These are phyloP conservation scores for Calonectria hawksworthii DNA, from an alignment of 2,329 filamentous ascomycete genomes.

Conservation along the genomic window DNA sequence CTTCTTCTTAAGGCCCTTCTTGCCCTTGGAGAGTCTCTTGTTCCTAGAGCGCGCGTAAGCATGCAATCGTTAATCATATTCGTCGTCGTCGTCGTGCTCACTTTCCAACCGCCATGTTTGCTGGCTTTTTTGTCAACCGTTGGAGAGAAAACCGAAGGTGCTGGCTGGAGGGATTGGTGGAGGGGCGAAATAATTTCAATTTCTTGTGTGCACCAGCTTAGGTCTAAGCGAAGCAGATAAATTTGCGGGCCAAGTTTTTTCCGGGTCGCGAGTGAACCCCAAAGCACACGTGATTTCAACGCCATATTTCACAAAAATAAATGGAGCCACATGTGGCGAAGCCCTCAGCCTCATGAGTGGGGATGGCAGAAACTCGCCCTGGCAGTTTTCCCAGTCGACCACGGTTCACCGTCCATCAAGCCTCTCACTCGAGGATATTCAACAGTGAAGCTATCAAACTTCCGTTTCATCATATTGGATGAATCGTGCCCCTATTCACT, in stretches of 20 bases:
- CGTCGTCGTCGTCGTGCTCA: conserved; percentile 52
- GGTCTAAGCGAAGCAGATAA: conserved; percentile 54
- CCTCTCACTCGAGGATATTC: background rate
- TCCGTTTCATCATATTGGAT: background rate
- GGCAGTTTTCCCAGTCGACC: background rate
- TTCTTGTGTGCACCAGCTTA: conserved; percentile 56
- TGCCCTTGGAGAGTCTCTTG: conserved; percentile 99
- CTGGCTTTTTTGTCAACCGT: conserved; percentile 61
- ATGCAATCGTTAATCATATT: conserved; percentile 16
- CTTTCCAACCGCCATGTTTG: conserved; percentile 75
- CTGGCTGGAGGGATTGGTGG: conserved; percentile 58
- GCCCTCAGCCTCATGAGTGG: background rate
- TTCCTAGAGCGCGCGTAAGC: conserved; percentile 73
- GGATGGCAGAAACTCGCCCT: background rate
- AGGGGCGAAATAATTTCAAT: conserved; percentile 58
- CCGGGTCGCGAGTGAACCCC: conserved; percentile 39
- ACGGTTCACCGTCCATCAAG: background rate
- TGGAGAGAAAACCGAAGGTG: conserved; percentile 60
- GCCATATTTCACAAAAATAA: background rate
- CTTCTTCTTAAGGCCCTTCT: conserved; percentile 99
- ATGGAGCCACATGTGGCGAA: conserved; percentile 2
- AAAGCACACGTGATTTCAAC: conserved; percentile 37
- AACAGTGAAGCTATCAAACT: background rate
- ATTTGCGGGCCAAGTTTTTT: conserved; percentile 47
- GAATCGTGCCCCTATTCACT: background rate